Base-by-base conservation (phyloP, 257 asterid genomes). In the Scutellaria minor region DNA sequence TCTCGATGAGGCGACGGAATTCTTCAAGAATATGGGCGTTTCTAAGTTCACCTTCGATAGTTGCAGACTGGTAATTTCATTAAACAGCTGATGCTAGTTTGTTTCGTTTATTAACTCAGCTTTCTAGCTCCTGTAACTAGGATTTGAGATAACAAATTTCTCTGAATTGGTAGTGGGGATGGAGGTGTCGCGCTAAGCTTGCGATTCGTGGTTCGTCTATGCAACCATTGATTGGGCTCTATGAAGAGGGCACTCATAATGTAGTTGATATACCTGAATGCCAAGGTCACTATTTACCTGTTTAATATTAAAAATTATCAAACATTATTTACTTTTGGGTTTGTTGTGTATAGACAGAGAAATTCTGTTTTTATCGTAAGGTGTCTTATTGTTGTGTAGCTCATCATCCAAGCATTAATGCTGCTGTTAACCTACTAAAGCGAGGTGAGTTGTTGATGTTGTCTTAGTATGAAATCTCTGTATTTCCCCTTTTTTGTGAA, bases 121-220 rank as follows among this genome's bases (percentile, higher is more conserved):
- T 48, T 76, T 76, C 35, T 15, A 45, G 65, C 70, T 70, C 58
- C 8, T 47, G 22, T 12, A 47, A 4, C 60, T 53, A 15, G 46
- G 67, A 55, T 24, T 53, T 72, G 66, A 54, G 55, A 47, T 18
- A 41, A 10, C 4, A 51, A 0, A 3, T 41, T 45, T 44, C 40
- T 62, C 22, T 62, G 20, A 72, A 46, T 71, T 64, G 73, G 45
- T 79, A 93, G 98, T 89, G 96, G 95, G 98, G 92, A 57, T 93
- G 98, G 98, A 86, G 98, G 79, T 93, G 98, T 73, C 91, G 98
- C 0, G 97, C 98, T 5, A 93, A 93, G 86, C 96, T 93, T 39
- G 97, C 96, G 3, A 86, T 91, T 74, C 95, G 97, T 6, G 97
- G 98, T 53, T 78, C 91, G 20, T 79, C 87, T 24, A 65, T 48